phyloP scores from a whole-genome alignment of 2,329 filamentous ascomycete species.

The Pezicula neosporulosa region DNA sequence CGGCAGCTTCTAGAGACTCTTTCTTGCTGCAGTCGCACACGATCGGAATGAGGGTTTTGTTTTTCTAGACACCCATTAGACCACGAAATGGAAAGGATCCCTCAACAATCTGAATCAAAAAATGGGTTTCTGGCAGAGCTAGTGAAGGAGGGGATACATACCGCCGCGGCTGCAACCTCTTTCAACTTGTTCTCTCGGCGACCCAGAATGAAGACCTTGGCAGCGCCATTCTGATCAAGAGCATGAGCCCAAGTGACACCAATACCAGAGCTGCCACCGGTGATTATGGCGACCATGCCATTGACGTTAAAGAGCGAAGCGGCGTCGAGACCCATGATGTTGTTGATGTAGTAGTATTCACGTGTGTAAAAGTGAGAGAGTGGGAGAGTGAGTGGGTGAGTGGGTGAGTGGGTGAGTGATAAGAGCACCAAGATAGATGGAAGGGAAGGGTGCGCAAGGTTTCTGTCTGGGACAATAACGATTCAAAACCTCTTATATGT shows the following conservation, averaged over 20 bases:
- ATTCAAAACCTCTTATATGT: no score
- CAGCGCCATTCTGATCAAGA: slow-evolving; percentile 47
- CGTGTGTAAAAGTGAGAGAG: no score
- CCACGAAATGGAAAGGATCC: no score
- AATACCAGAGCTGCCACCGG: slow-evolving; percentile 43
- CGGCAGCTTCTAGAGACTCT: slow-evolving; percentile 52
- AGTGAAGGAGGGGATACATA: background rate
- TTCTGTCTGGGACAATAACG: no score
- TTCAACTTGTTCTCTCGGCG: slow-evolving; percentile 45
- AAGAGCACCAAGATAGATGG: no score
- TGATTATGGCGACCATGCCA: slow-evolving; percentile 54
- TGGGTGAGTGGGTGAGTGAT: no score
- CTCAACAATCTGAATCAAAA: no score
- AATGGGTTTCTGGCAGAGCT: background rate
- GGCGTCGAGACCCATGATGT: background rate
- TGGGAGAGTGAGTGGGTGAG: no score
- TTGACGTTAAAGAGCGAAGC: slow-evolving; percentile 46
- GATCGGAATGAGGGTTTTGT: slow-evolving; percentile 28
- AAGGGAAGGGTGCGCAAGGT: no score
- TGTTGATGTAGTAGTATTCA: no score
- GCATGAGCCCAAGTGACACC: slow-evolving; percentile 40
- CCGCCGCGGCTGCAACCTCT: slow-evolving; percentile 33
- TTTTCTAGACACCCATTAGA: slow-evolving; percentile 1
- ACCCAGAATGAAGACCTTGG: slow-evolving; percentile 53
- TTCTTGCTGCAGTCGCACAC: slow-evolving; percentile 60